phyloP scores from a whole-genome alignment of 163 green algal species.

The Prototheca wickerhamii region DNA sequence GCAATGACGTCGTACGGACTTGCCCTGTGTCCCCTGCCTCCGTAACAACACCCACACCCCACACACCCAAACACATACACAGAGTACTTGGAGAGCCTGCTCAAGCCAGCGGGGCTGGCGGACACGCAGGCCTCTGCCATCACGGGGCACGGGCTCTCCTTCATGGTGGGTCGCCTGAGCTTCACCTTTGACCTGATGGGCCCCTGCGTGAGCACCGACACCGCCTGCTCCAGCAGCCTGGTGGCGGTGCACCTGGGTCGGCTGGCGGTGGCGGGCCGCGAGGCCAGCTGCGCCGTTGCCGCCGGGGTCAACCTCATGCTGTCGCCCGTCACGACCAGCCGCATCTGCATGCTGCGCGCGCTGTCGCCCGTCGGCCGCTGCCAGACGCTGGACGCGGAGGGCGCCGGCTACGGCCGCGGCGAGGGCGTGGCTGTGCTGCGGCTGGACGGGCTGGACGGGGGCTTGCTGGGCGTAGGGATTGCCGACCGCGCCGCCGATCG shows the following conservation, averaged over 20 bases:
- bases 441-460: constrained; percentile 5
- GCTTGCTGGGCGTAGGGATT: too few relatives aligned
- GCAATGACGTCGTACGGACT: too few relatives aligned
- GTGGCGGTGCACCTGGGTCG: constrained; percentile 52
- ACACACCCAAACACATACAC: not conserved
- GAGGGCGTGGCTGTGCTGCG: constrained; percentile 27
- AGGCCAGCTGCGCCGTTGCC: constrained; percentile 1
- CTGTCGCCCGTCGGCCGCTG: constrained; percentile 42
- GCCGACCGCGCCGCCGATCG: not conserved
- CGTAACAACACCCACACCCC: not conserved
- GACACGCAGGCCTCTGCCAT: constrained; percentile 18
- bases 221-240: constrained; percentile 66
- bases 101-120: constrained; percentile 3
- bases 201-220: constrained; percentile 71
- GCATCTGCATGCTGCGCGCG: constrained; percentile 44
- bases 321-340: constrained; percentile 20
- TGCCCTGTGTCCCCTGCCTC: too few relatives aligned
- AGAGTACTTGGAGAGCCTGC: constrained; percentile 21
- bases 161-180: constrained; percentile 52
- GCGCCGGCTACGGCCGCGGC: too few relatives aligned
- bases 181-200: constrained; percentile 63
- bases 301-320: constrained; percentile 19
- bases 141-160: constrained; percentile 59
- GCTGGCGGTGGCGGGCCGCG: constrained; percentile 10
- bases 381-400: constrained; percentile 39